Percentiles rank a stretch among this genome's conserved stretches.
These are phyloP conservation scores for Yamadazyma triangularis DNA, from an alignment of 1,139 yeast species.

Conservation along the genomic window DNA sequence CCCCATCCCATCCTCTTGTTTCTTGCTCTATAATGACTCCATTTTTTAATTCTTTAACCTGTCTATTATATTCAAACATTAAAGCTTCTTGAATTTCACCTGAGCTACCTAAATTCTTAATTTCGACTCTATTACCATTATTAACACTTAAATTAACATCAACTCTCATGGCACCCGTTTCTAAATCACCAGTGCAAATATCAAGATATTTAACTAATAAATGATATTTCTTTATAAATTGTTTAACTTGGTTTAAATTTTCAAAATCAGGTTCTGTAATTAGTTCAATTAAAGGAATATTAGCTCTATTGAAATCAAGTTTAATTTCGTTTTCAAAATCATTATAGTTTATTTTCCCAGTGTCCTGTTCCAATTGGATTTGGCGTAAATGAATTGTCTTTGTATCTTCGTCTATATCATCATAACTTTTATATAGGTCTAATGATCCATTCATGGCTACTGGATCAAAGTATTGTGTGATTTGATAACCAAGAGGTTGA, in stretches of 20 bases:
- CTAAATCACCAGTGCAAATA: constrained; percentile 86
- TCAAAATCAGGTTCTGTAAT: constrained; percentile 89
- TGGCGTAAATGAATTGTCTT: constrained; percentile 60
- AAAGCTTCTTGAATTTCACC: constrained; percentile 79
- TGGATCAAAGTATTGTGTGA: constrained; percentile 86
- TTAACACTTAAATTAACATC: constrained; percentile 87
- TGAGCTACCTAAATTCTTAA: constrained; percentile 83
- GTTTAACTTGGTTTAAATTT: constrained; percentile 61
- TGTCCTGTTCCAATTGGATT: constrained; percentile 89
- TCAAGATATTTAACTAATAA: constrained; percentile 60
- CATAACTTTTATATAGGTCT: constrained; percentile 44
- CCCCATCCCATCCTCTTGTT: constrained; percentile 92
- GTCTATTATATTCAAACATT: constrained; percentile 70
- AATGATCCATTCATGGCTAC: constrained; percentile 66
- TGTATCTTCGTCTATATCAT: constrained; percentile 43
- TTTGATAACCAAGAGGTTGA: constrained; percentile 94
- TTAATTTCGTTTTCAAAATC: constrained; percentile 37
- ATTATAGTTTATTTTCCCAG: constrained; percentile 74
- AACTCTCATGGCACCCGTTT: constrained; percentile 91
- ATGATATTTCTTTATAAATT: constrained; percentile 80
- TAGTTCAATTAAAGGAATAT: constrained; percentile 83
- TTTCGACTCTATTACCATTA: constrained; percentile 71
- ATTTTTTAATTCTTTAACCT: constrained; percentile 36
- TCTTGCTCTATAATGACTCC: constrained; percentile 49
- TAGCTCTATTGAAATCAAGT: constrained; percentile 80